Conservation (phyloP, 2,329 filamentous ascomycete species). For the Apiospora sp. region DNA sequence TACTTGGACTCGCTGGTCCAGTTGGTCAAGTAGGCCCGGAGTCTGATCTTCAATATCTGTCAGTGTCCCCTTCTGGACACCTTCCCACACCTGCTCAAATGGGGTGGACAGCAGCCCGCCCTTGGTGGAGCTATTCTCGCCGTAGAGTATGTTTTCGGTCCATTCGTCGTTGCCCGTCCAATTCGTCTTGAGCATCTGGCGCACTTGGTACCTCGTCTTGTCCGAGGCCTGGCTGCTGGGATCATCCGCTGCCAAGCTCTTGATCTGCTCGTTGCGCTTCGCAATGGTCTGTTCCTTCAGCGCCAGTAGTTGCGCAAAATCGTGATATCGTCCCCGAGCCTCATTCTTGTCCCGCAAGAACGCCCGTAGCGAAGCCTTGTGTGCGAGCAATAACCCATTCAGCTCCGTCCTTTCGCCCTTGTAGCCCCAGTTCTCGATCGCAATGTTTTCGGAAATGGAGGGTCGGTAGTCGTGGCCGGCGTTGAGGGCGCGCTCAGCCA, state of each 20-base stretch:
- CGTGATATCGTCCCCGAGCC: conserved; percentile 63
- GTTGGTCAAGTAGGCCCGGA: conserved; percentile 69
- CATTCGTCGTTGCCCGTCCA: conserved; percentile 83
- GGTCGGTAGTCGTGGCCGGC: conserved; percentile 47
- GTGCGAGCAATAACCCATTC: conserved; percentile 73
- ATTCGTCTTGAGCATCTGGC: conserved; percentile 71
- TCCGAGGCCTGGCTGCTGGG: conserved; percentile 47
- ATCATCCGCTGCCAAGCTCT: conserved; percentile 36
- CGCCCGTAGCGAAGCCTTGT: conserved; percentile 71
- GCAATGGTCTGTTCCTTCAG: conserved; percentile 67
- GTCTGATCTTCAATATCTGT: conserved; percentile 61
- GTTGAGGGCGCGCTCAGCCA: conserved; percentile 53
- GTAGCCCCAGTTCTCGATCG: conserved; percentile 67
- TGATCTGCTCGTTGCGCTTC: conserved; percentile 58
- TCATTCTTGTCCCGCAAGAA: conserved; percentile 67
- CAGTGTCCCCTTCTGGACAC: conserved; percentile 67
- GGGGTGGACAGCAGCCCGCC: conserved; percentile 71
- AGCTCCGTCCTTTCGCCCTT: conserved; percentile 63
- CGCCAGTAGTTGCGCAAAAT: conserved; percentile 71
- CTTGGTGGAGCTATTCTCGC: conserved; percentile 63
- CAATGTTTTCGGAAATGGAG: conserved; percentile 61
- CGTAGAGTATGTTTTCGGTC: conserved; percentile 74
- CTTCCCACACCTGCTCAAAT: conserved; percentile 76
- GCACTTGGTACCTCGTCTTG: conserved; percentile 57
- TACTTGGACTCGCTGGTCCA: conserved; percentile 71